phyloP scores from a whole-genome alignment of 129 eudicot genomes.

The Silybum marianum region DNA sequence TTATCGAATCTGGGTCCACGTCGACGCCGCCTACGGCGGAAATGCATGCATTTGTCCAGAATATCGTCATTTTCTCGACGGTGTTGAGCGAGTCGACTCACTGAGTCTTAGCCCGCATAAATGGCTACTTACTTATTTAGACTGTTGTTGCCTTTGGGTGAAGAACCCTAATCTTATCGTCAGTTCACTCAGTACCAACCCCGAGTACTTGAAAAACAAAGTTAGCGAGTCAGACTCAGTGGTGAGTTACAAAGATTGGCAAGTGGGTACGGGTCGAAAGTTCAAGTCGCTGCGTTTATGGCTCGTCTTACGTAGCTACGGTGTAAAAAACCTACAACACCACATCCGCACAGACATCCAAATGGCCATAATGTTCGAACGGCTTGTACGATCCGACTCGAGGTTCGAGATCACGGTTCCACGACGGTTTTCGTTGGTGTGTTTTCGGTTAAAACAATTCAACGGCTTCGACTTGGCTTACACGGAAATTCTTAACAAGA shows the following conservation, averaged over 20 bases:
- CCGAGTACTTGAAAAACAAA: slow-evolving; percentile 54
- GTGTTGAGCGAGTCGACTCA: slow-evolving; percentile 52
- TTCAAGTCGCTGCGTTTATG: slow-evolving; percentile 49
- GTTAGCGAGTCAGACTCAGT: slow-evolving; percentile 31
- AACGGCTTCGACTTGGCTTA: slow-evolving; percentile 25
- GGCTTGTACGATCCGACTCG: slow-evolving; percentile 26
- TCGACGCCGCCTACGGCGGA: slow-evolving; percentile 59
- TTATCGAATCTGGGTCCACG: slow-evolving; percentile 46
- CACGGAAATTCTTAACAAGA: slow-evolving; percentile 34
- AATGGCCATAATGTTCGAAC: slow-evolving; percentile 46
- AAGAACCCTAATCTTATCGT: slow-evolving; percentile 37
- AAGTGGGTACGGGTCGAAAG: slow-evolving; percentile 44
- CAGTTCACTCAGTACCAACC: slow-evolving; percentile 44
- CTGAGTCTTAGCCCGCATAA: slow-evolving; percentile 54
- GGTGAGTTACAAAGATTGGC: slow-evolving; percentile 67
- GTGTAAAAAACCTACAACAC: slow-evolving; percentile 37
- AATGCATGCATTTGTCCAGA: slow-evolving; percentile 68
- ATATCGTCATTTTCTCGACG: slow-evolving; percentile 45
- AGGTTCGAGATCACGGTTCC: slow-evolving; percentile 53
- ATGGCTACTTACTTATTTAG: slow-evolving; percentile 53
- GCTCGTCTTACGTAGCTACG: slow-evolving; percentile 54
- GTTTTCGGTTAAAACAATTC: slow-evolving; percentile 43
- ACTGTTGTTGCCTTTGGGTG: slow-evolving; percentile 64
- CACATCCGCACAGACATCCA: slow-evolving; percentile 43
- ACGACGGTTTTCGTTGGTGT: slow-evolving; percentile 41